These are phyloP conservation scores for Botryotinia narcissicola DNA, from an alignment of 2,329 filamentous ascomycete genomes.

Conservation along the genomic window DNA sequence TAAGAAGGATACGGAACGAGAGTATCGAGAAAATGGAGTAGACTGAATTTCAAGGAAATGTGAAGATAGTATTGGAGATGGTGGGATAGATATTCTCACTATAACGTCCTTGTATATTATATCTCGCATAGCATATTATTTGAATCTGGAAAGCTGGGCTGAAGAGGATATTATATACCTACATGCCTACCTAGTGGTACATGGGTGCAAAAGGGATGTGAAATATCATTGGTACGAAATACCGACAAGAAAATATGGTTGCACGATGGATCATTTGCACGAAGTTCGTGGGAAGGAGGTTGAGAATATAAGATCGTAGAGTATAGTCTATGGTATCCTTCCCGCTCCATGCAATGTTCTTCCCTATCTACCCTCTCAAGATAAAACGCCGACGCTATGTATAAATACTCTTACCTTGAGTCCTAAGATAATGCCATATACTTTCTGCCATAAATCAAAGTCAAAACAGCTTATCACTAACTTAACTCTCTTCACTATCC, in stretches of 20 bases:
- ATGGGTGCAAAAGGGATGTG: too few relatives aligned
- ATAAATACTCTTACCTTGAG: rapidly evolving
- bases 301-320: not conserved
- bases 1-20: too few relatives aligned
- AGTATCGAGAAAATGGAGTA: too few relatives aligned
- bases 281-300: rapidly evolving
- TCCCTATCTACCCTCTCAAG: not conserved
- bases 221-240: not conserved
- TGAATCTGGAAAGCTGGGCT: not conserved
- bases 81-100: too few relatives aligned
- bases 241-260: not conserved
- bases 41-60: too few relatives aligned
- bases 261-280: rapidly evolving
- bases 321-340: not conserved
- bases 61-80: too few relatives aligned
- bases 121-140: rapidly evolving
- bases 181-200: not conserved
- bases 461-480: not conserved
- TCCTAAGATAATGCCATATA: not conserved
- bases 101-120: too few relatives aligned
- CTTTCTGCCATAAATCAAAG: not conserved
- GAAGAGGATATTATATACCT: not conserved
- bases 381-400: not conserved
- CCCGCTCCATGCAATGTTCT: not conserved
- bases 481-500: not conserved